Base-by-base conservation (phyloP, 2,329 filamentous ascomycete species). In the Colletotrichum sansevieriae region DNA sequence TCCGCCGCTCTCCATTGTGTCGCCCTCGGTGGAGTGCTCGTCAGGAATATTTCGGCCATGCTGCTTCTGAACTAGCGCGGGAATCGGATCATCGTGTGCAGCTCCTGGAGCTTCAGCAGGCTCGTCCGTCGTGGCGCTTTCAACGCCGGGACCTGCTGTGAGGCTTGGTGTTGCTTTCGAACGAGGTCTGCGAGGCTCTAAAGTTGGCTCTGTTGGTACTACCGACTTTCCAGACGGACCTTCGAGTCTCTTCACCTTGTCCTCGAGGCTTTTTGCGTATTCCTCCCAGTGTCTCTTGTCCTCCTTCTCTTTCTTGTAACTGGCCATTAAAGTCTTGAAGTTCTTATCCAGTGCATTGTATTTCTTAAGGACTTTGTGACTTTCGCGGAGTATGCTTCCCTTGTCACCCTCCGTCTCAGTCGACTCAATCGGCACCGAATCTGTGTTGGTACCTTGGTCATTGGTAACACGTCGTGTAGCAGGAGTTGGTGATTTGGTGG, bases 241-340 rank as follows among this genome's bases (percentile, higher is more conserved):
- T 68, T 85, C 82, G 10, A 86, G 76, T 25, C 74, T 76, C 52
- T 78, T 78, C 11, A 88, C 77, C 67, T 79, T 84, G 29, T 75
- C 76, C 59, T 84, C 78, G 18, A 87, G 74, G 12, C 77, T 72
- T 22, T 79, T 79, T 5, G 83, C 82, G 62, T 85, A 83, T 6
- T 77, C 75, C 29, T 79, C 77, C 86, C 86, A 88, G 37, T 74
- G 72, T 7, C 83, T 78, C 4, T 80, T 80, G 25, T 83, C 79
- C 1, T 79, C 76, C 33, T 81, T 82, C 55, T 80, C 80, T 71
- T 79, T 82, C 37, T 76, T 74, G 9, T 83, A 76, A 8, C 78
- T 76, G 12, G 77, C 77, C 64, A 80, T 80, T 52, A 82, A 77
- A 2, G 72, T 78, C 64, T 78, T 84, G 73, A 83, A 83, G 70